Conservation (phyloP, 2,329 filamentous ascomycete species). For the Trichophyton mentagrophytes region DNA sequence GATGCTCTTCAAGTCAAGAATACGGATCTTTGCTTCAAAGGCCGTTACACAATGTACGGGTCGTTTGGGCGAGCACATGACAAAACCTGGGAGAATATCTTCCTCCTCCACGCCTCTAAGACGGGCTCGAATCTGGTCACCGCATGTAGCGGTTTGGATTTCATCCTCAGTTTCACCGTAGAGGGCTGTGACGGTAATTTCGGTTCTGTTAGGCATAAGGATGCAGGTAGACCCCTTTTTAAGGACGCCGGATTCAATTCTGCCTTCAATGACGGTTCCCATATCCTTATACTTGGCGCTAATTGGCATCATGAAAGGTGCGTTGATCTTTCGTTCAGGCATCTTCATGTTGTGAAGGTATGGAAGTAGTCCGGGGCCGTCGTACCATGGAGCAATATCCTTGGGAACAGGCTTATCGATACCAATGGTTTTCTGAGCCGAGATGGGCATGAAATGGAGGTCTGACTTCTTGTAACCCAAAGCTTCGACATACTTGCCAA, state of each 20-base stretch:
- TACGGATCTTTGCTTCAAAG: constrained; percentile 94
- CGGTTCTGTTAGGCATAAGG: constrained; percentile 91
- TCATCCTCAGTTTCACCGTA: constrained; percentile 97
- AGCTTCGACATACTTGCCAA: constrained; percentile 75
- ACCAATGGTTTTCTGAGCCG: constrained; percentile 70
- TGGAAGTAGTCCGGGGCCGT: constrained; percentile 81
- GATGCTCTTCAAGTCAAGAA: constrained; percentile 89
- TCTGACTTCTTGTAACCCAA: constrained; percentile 95
- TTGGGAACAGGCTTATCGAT: constrained; percentile 81
- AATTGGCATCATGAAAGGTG: constrained; percentile 98
- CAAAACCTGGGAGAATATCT: constrained; percentile 88
- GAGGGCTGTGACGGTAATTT: constrained; percentile 66
- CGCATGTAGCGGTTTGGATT: constrained; percentile 65
- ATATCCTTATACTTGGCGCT: constrained; percentile 94
- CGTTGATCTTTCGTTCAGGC: constrained; percentile 88
- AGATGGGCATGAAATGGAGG: constrained; percentile 90
- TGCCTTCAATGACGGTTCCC: constrained; percentile 94
- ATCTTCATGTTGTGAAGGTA: constrained; percentile 90
- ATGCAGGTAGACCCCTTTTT: constrained; percentile 77
- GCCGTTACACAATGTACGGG: constrained; percentile 77
- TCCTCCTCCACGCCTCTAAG: constrained; percentile 95
- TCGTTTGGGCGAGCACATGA: constrained; percentile 87
- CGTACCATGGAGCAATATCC: constrained; percentile 66
- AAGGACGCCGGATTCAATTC: constrained; percentile 86
- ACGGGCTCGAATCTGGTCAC: constrained; percentile 86